phyloP scores from a whole-genome alignment of 78 protist genomes.

The Anaeramoeba flamelloides region DNA sequence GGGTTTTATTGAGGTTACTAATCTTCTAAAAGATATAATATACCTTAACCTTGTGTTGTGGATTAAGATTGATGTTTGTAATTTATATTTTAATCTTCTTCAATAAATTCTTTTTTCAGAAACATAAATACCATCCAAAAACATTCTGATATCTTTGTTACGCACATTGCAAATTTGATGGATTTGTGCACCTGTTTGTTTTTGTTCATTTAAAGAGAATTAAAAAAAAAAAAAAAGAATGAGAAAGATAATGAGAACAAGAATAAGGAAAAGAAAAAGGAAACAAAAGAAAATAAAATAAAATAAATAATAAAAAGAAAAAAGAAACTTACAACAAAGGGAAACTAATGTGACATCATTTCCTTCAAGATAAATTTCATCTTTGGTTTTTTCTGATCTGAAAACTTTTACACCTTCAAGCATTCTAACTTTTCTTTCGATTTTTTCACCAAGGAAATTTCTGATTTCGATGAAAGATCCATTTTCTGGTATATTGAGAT shows the following conservation, averaged over 20 bases:
- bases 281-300: no score
- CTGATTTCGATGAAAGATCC: constrained; percentile 72
- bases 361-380: constrained; percentile 80
- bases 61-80: no score
- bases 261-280: no score
- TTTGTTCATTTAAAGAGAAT: no score
- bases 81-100: no score
- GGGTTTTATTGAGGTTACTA: no score
- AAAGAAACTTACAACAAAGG: no score
- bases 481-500: constrained; percentile 36
- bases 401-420: constrained; percentile 57
- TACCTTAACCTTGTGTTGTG: no score
- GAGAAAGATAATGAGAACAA: no score
- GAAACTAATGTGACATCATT: constrained; percentile 81
- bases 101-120: constrained; percentile 37
- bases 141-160: constrained; percentile 95
- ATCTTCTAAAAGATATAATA: no score
- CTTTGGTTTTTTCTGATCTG: constrained; percentile 58
- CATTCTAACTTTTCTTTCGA: constrained; percentile 45
- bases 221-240: no score
- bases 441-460: constrained; percentile 92
- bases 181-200: constrained; percentile 44
- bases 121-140: constrained; percentile 98
- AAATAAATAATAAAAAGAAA: no score
- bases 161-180: constrained; percentile 45